A percentile compares a stretch with the other conserved stretches of the same genome.
phyloP scores from a whole-genome alignment of 495 filamentous ascomycete genomes.

The Penicillium robsamsonii region DNA sequence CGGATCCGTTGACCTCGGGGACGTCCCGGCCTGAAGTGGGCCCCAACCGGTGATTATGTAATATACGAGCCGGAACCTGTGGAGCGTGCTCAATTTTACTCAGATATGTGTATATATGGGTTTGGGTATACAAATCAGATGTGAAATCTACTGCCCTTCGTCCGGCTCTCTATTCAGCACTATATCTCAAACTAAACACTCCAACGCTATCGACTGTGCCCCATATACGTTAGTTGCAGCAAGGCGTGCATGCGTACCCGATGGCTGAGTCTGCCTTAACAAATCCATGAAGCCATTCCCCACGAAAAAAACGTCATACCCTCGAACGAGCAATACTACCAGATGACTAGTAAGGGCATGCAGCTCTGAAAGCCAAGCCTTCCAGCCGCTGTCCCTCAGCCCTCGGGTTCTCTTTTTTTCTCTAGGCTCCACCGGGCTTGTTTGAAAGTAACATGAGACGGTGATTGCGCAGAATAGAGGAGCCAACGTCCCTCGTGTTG shows the following conservation, averaged over 20 bases:
- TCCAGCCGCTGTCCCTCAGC: constrained; percentile 3
- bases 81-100: too few relatives aligned
- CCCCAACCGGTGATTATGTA: too few relatives aligned
- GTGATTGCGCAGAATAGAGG: constrained; percentile 4
- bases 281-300: not conserved
- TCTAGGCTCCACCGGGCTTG: constrained; percentile 1
- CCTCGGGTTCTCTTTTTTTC: not conserved
- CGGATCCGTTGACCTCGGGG: too few relatives aligned
- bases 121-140: too few relatives aligned
- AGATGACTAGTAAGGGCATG: constrained; percentile 8
- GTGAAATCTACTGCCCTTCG: too few relatives aligned
- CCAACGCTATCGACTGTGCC: not conserved
- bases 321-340: not conserved
- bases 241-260: constrained; percentile 25
- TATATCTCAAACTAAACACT: not conserved
- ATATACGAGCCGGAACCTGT: too few relatives aligned
- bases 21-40: too few relatives aligned
- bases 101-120: too few relatives aligned
- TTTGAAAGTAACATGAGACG: constrained; percentile 2
- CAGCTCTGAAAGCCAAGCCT: not conserved
- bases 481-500: not conserved
- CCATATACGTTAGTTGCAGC: constrained; percentile 14
- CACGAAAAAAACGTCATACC: not conserved
- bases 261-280: constrained; percentile 20
- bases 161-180: not conserved